Base-by-base conservation (phyloP, 768 basidiomycete genomes). In the Solioccasus polychromus region DNA sequence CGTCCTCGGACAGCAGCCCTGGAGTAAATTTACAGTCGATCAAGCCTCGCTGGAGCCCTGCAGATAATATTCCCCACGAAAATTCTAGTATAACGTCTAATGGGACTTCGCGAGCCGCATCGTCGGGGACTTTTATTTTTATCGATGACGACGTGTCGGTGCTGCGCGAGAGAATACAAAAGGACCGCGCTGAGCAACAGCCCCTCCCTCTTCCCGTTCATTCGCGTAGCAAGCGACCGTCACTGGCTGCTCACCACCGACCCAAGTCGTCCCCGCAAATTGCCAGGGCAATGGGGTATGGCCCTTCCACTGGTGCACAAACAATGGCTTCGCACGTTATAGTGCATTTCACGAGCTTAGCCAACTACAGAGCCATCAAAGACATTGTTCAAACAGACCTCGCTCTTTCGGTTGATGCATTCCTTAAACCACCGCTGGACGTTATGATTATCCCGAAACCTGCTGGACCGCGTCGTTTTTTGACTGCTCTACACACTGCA, bases 391-490 rank as follows among this genome's bases (percentile, higher is more conserved):
- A 93, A 53, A 80, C 79, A 15, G 56, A 67, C 17, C 55, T 66
- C 23, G 71, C 74, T 50, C 48, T 60, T 30, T 74, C 75, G 44
- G 73, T 74, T 1, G 77, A 77, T 42, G 56, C 68, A 28, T 68
- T 76, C 10, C 48, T 71, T 58, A 60, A 70, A 19, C 71, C 75
- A 14, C 64, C 87, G 10, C 85, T 96, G 1, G 96, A 99, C 56
- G 81, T 99, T 23, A 89, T 98, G 78, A 91, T 99, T 54, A 85
- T 98, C 30, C 95, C 94, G 18, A 99, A 98, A 68, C 95, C 95
- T 9, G 94, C 89, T 15, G 95, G 96, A 5, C 96, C 96, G 7
- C 82, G 95, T 30, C 82, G 95, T 8, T 85, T 97, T 55, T 71
- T 99, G 54, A 94, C 93, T 18, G 88, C 93, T 20, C 72, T 99